These are phyloP conservation scores for Corniculantispora saksenae DNA, from an alignment of 2,329 filamentous ascomycete species.

Conservation along the genomic window DNA sequence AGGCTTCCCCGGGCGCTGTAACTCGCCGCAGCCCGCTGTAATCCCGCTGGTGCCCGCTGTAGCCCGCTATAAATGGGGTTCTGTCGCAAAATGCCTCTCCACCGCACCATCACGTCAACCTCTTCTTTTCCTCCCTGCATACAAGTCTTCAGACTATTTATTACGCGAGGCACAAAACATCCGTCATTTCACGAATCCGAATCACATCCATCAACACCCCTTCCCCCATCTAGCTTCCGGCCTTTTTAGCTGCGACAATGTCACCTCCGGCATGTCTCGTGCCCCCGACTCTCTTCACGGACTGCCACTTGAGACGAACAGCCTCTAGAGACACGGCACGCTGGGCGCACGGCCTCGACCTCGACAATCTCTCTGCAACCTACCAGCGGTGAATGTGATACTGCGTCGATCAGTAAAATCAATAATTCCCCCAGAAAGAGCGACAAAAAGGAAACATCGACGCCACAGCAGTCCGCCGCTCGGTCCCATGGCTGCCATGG, in stretches of 20 bases:
- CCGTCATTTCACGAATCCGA: not conserved
- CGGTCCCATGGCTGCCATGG: not conserved
- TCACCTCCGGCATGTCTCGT: not conserved
- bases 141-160: not conserved
- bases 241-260: not conserved
- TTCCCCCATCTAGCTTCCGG: no score
- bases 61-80: not conserved
- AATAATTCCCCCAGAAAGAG: not conserved
- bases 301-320: not conserved
- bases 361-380: not conserved
- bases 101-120: not conserved
- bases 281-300: not conserved
- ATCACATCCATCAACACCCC: not conserved
- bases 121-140: slow-evolving; percentile 5
- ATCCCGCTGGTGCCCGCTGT: not conserved
- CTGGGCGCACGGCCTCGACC: not conserved
- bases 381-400: not conserved
- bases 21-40: not conserved
- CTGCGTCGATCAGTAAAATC: not conserved
- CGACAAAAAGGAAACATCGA: slow-evolving; percentile 2
- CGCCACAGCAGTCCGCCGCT: not conserved
- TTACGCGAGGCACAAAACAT: not conserved
- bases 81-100: not conserved
- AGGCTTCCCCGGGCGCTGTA: no score
- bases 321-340: not conserved